Conservation (phyloP, 2,329 filamentous ascomycete species). For the Phyllosticta citrichinensis region DNA sequence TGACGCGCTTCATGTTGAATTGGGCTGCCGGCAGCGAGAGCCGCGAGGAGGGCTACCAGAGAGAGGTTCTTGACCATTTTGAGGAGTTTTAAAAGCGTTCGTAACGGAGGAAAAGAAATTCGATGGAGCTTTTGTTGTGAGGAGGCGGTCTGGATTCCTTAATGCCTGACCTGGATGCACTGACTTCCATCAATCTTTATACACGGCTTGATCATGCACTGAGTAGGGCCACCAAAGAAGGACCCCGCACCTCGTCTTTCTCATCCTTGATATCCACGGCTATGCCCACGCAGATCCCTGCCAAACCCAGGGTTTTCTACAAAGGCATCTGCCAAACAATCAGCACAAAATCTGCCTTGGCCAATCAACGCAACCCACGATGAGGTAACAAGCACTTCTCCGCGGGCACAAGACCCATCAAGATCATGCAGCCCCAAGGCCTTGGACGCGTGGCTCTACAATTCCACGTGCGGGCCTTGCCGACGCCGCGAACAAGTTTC, state of each 20-base stretch:
- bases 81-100: too few relatives aligned
- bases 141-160: too few relatives aligned
- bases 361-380: not conserved
- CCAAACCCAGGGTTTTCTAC: not conserved
- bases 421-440: not conserved
- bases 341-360: not conserved
- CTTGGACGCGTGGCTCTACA: not conserved
- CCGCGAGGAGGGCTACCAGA: not conserved
- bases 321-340: not conserved
- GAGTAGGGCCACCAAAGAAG: not conserved
- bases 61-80: not conserved
- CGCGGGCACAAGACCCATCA: not conserved
- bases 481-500: not conserved
- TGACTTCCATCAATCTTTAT: not conserved
- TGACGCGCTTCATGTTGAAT: not conserved
- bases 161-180: rapidly evolving
- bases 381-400: not conserved
- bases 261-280: not conserved
- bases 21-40: not conserved
- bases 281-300: not conserved
- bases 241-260: not conserved
- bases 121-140: not conserved
- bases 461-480: not conserved
- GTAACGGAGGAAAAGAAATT: too few relatives aligned
- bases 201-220: not conserved